These are phyloP conservation scores for Colletotrichum lindemuthianum DNA, from an alignment of 2,329 filamentous ascomycete genomes.

Conservation along the genomic window DNA sequence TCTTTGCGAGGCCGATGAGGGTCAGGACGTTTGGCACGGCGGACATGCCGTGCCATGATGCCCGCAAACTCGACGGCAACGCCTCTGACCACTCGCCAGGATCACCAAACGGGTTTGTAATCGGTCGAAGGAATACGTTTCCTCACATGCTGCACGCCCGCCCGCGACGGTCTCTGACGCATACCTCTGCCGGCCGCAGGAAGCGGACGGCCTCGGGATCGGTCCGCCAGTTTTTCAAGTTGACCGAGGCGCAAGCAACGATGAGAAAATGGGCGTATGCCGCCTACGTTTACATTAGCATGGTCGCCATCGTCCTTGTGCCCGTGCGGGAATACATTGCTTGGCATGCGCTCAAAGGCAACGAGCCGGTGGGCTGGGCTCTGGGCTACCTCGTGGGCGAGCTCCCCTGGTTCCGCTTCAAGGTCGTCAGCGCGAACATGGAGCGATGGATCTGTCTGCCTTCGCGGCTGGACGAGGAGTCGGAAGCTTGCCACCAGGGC, in stretches of 20 bases:
- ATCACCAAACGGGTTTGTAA: conserved; percentile 37
- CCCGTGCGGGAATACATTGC: conserved; percentile 78
- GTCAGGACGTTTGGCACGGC: conserved; percentile 45
- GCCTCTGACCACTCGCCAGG: conserved; percentile 31
- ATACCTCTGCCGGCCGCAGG: conserved; percentile 71
- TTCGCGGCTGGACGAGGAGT: conserved; percentile 44
- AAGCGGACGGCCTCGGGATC: conserved; percentile 73
- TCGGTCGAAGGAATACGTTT: conserved; percentile 61
- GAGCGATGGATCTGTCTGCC: conserved; percentile 82
- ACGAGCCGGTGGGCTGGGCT: conserved; percentile 93
- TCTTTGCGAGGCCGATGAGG: conserved; percentile 27
- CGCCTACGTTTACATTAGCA: conserved; percentile 76
- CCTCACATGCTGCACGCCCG: conserved; percentile 51
- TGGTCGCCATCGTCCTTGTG: conserved; percentile 73
- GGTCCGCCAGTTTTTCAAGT: conserved; percentile 77
- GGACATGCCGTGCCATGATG: conserved; percentile 19
- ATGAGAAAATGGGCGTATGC: conserved; percentile 88
- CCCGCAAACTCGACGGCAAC: conserved; percentile 8
- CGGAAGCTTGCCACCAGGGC: conserved; percentile 59
- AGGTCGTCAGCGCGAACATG: conserved; percentile 74
- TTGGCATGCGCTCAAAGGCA: conserved; percentile 71
- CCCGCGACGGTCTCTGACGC: conserved; percentile 53
- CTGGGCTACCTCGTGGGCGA: conserved; percentile 90
- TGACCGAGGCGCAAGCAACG: conserved; percentile 82
- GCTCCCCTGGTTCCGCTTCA: conserved; percentile 74